These are phyloP conservation scores for Paraphaeosphaeria sporulosa DNA, from an alignment of 2,329 filamentous ascomycete genomes.

Conservation along the genomic window DNA sequence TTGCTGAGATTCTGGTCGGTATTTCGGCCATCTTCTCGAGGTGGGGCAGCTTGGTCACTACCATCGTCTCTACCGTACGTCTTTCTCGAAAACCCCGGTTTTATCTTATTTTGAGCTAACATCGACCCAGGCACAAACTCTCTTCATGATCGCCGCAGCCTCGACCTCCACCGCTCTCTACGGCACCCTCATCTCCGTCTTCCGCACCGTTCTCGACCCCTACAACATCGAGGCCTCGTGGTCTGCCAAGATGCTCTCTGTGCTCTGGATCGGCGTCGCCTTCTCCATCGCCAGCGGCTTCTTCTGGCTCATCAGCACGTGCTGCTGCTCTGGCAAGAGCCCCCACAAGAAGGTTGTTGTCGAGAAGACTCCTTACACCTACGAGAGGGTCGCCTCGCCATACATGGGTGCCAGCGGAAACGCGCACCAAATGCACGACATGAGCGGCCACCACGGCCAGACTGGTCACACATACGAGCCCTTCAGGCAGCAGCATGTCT, in stretches of 20 bases:
- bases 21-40: constrained; percentile 84
- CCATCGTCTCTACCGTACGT: constrained; percentile 74
- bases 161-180: constrained; percentile 78
- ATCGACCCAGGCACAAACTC: constrained; percentile 53
- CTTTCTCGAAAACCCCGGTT: constrained; percentile 36
- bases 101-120: constrained; percentile 41
- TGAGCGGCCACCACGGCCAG: constrained; percentile 30
- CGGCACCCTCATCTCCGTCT: constrained; percentile 70
- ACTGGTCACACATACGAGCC: constrained; percentile 52
- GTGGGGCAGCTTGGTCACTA: constrained; percentile 82
- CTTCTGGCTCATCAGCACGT: constrained; percentile 92
- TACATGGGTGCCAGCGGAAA: constrained; percentile 47
- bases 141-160: constrained; percentile 71
- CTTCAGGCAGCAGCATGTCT: constrained; percentile 46
- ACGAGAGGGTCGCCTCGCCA: constrained; percentile 61
- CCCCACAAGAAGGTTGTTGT: constrained; percentile 56
- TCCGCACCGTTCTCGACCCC: constrained; percentile 70
- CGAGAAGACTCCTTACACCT: constrained; percentile 69
- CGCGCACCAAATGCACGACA: constrained; percentile 22
- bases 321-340: constrained; percentile 82
- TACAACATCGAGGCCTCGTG: constrained; percentile 75
- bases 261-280: constrained; percentile 80
- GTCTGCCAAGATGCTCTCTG: constrained; percentile 73
- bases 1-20: constrained; percentile 76
- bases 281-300: constrained; percentile 78